Conservation (phyloP, 2,329 filamentous ascomycete genomes). For the Aspergillus alliaceus region DNA sequence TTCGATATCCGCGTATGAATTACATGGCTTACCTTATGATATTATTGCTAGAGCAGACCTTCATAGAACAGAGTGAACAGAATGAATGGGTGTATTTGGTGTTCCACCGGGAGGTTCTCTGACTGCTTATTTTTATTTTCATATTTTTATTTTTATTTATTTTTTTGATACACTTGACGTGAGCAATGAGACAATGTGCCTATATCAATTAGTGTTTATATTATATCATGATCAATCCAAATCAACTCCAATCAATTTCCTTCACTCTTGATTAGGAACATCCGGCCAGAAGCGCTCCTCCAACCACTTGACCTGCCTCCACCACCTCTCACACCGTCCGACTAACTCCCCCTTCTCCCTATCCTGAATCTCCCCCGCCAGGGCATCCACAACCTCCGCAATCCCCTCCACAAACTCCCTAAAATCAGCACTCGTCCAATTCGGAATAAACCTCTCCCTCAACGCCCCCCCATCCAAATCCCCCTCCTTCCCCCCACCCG, state of each 20-base stretch:
- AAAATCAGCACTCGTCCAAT: slow-evolving; percentile 67
- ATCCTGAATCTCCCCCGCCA: slow-evolving; percentile 44
- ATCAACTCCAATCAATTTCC: too few relatives aligned
- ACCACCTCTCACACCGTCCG: slow-evolving; percentile 50
- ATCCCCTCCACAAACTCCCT: slow-evolving; percentile 58
- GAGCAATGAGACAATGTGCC: neutral
- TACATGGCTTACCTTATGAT: slow-evolving; percentile 1
- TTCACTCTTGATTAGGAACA: slow-evolving; percentile 14
- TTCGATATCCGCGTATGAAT: neutral
- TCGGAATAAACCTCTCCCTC: slow-evolving; percentile 64
- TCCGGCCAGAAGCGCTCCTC: slow-evolving; percentile 62
- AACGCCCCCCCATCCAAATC: slow-evolving; percentile 65
- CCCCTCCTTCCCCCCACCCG: slow-evolving; percentile 32
- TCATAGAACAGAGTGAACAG: slow-evolving; percentile 2
- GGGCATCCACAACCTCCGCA: slow-evolving; percentile 56
- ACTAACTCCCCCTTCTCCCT: slow-evolving; percentile 39
- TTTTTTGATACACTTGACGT: neutral
- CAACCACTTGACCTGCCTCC: slow-evolving; percentile 51
- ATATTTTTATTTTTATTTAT: too few relatives aligned
- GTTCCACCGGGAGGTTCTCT: neutral
- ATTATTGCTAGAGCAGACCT: neutral
- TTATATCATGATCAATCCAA: neutral
- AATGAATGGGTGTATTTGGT: neutral
- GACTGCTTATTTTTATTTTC: too few relatives aligned
- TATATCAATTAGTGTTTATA: neutral